Evolutionary conservation across 2,329 filamentous ascomycete genomes (phyloP), one percentile per base, ranked within the genome.

Genomic region (Paramyrothecium sp.): DNA sequence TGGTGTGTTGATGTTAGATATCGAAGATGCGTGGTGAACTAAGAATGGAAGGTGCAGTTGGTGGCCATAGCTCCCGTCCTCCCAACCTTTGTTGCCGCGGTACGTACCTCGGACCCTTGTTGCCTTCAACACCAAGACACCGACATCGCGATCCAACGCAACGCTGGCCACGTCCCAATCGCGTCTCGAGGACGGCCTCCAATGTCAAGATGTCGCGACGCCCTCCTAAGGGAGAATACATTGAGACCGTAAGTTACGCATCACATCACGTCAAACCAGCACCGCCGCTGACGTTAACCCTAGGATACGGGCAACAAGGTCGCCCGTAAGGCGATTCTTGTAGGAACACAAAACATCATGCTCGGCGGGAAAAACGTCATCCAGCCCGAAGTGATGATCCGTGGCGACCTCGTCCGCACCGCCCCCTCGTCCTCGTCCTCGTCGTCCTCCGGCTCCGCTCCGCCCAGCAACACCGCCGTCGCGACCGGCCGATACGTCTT

Each of bases 271-370:
- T 30, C 26, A 4, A 30, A 16, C 21, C 2, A 22, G 12, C 49
- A 17, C 13, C 53, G 20, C 41, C 33, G 23, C 51, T 58, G 23
- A 64, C 54, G 54, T 4, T 58, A 48, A 54, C 1, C 23, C 20
- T 65, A 96, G 93, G 94, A 98, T 77, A 97, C 93, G 3, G 95
- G 95, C 64, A 99, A 99, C 84, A 98, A 98, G 79, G 95, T 99
- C 68, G 94, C 93, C 44, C 91, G 95, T 64, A 92, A 92, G 65
- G 91, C 92, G 60, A 88, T 89, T 71, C 91, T 99, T 65, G 90
- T 96, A 69, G 95, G 95, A 67, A 97, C 94, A 21, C 92, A 96
- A 66, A 96, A 98, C 77, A 98, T 99, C 76, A 97, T 97, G 75
- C 89, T 99, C 2, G 95, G 92, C 65, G 95, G 95, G 61, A 96